Base-by-base conservation (phyloP, 108 stramenopile species). In the Pseudonitzschia delicatissima region DNA sequence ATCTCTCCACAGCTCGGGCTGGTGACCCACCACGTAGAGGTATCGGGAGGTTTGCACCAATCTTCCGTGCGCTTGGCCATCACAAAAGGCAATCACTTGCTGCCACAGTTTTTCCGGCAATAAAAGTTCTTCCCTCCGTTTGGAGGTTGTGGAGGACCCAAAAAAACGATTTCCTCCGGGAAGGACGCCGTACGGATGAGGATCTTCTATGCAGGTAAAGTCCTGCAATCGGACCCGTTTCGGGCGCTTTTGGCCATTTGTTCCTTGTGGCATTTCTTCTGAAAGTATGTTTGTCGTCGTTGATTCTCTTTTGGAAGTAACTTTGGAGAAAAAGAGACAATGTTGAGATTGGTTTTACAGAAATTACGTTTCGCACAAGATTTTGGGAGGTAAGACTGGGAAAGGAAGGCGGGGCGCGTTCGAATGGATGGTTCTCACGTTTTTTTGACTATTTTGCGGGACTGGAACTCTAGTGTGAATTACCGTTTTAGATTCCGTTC, bases 1-100 rank as follows among this genome's bases (percentile, higher is more conserved):
- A 72, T 93, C 92, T 64, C 92, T 81, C 92, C 92, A 93, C 53
- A 93, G 64, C 47, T 90, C 88, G 12, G 84, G 87, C 58, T 88
- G 87, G 79, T 93, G 89, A 27, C 84, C 83, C 3, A 80, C 80
- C 2, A 87, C 92, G 64, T 93, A 93, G 33, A 84, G 58, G 71
- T 88, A 88, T 25, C 82, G 76, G 25, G 74, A 87, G 0, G 65
- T 39, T 45, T 76, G 71, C 0, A 80, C 79, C 0, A 84, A 68
- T 20, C 66, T 68, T 4, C 66, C 72, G 32, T 81, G 34, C 34
- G 63, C 57, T 48, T 40, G 18, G 1, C 83, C 92, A 76, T 87
- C 83, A 26, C 84, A 79, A 66, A 77, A 90, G 0, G 65, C 58
- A 18, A 93, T 57, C 8, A 90, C 62, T 0, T 64, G n/a, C 44